Base-by-base conservation (phyloP, 352 stramenopile species). In the Salisapilia sapeloensis region DNA sequence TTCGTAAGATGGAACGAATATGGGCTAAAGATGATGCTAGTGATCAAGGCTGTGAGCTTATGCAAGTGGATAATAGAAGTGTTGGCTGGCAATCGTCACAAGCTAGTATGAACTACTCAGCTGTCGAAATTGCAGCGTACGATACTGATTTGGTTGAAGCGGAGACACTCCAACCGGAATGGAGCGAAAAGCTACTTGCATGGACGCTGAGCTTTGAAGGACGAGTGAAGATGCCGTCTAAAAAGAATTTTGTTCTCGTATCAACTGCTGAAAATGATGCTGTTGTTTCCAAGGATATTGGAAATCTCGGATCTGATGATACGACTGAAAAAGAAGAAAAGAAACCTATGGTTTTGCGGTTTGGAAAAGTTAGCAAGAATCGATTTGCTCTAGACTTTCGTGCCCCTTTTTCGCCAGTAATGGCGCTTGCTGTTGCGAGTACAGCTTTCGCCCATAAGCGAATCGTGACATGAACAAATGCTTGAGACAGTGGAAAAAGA, bases 181-280 rank as follows among this genome's bases (percentile, higher is more conserved):
- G 80, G 80, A 93, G 87, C 39, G 65, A 84, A 33, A 50, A 60
- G 3, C 50, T 91, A 1, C 43, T 65, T 10, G 77, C 77, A 1
- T 94, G 80, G 80, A 92, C 77, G 24, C 53, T 94, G 34, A 90
- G 90, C 40, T 94, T 94, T 42, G 58, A 87, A 26, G 80, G 80
- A 4, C 72, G 80, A 20, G 80, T 92, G 3, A 92, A 92, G 38
- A 40, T 81, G 14, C 60, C 79, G n/a, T 90, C 71, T n/a, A 93
- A 94, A 35, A 94, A 94, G 45, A 93, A 94, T 38, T 92, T 94
- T 31, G 36, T 91, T 19, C 52, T 94, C 2, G 60, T 78, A 2
- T n/a, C n/a, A n/a, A n/a, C n/a, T n/a, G 45, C 51, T 0, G 58
- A 63, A 19, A 51, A 75, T 9, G 6, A 6, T 6, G n/a, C n/a